phyloP scores from a whole-genome alignment of 768 basidiomycete species.

The Pulveroboletus sp. region DNA sequence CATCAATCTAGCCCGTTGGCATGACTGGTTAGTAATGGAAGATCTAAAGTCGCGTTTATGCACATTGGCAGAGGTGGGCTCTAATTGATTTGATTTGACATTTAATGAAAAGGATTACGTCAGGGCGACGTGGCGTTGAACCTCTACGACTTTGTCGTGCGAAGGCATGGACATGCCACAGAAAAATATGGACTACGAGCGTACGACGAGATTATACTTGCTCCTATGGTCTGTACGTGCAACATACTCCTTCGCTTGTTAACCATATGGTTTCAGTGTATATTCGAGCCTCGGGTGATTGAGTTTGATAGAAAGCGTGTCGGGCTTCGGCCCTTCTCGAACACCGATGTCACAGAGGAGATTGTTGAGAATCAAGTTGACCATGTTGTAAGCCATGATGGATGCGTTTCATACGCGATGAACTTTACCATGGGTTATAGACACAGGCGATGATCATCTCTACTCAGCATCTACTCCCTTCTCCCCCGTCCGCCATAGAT shows the following conservation, averaged over 20 bases:
- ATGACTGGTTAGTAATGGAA: conserved; percentile 92
- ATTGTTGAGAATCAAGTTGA: conserved; percentile 57
- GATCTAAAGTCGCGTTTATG: conserved; percentile 84
- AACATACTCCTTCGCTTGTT: background rate
- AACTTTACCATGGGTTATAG: conserved; percentile 37
- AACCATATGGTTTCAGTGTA: conserved; percentile 50
- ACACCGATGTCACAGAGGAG: conserved; percentile 70
- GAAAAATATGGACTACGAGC: conserved; percentile 88
- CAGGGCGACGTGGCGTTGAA: conserved; percentile 90
- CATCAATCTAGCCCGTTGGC: conserved; percentile 67
- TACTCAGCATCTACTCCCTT: conserved; percentile 70
- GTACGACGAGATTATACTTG: conserved; percentile 94
- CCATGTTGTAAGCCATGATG: conserved; percentile 42
- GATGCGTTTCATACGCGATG: background rate
- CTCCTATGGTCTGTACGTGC: conserved; percentile 72
- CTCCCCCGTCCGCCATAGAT: conserved; percentile 33
- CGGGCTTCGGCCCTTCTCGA: conserved; percentile 46
- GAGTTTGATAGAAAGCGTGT: conserved; percentile 79
- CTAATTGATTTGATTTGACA: conserved; percentile 1
- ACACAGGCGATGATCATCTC: conserved; percentile 91
- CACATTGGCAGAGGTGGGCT: conserved; percentile 78
- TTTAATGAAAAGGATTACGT: conserved; percentile 6
- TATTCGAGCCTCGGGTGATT: conserved; percentile 92
- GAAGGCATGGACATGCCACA: conserved; percentile 69
- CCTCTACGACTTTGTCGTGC: conserved; percentile 85